phyloP scores from a whole-genome alignment of 176 grass and related monocot genomes.

The Phragmites australis region DNA sequence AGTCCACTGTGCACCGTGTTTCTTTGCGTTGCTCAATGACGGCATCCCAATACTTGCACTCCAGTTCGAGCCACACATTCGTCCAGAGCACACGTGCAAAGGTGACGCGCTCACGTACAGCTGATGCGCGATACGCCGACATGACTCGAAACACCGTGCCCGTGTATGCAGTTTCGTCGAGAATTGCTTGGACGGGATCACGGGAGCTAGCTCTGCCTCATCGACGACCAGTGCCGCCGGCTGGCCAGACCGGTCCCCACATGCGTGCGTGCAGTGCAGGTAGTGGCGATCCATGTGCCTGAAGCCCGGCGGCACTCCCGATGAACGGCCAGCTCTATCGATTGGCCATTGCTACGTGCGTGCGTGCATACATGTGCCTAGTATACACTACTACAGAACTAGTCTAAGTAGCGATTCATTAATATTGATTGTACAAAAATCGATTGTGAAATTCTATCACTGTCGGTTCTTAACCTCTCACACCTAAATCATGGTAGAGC shows the following conservation, averaged over 20 bases:
- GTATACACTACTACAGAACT: no score
- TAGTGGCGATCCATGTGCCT: background rate
- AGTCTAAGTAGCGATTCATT: no score
- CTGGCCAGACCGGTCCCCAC: no score
- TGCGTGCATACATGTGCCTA: background rate
- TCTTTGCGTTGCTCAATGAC: background rate
- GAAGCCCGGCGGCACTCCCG: background rate
- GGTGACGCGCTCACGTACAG: background rate
- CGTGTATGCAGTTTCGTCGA: background rate
- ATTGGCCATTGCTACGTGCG: background rate
- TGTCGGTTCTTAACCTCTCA: no score
- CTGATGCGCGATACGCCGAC: background rate
- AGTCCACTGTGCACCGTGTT: background rate
- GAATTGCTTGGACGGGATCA: background rate
- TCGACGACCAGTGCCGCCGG: no score
- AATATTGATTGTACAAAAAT: no score
- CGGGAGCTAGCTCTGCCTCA: no score
- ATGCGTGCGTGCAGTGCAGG: background rate
- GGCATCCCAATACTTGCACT: background rate
- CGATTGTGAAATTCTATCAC: no score
- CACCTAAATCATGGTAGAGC: no score
- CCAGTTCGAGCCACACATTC: slow-evolving; percentile 17
- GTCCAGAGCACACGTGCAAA: background rate
- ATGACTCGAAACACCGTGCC: no score
- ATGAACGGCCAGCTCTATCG: no score